These are phyloP conservation scores for Echinosophora koreensis DNA, from an alignment of 306 rosid genomes.

Conservation along the genomic window DNA sequence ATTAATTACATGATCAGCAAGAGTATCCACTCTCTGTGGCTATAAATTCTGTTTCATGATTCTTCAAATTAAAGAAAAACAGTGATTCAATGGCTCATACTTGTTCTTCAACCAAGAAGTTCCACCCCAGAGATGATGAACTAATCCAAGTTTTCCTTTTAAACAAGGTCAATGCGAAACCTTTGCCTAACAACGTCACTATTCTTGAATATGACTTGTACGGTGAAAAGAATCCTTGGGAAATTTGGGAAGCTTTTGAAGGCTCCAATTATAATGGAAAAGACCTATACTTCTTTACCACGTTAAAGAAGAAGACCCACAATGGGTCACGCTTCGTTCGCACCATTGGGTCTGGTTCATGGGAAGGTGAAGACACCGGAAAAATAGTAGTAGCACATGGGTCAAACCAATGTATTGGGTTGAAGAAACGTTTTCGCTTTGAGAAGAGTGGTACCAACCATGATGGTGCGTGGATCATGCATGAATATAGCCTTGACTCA, in stretches of 20 bases:
- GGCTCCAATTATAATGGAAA: not conserved
- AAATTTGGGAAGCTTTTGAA: conserved; percentile 39
- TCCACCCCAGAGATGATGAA: conserved; percentile 7
- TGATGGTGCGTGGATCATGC: conserved; percentile 39
- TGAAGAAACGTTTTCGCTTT: conserved; percentile 20
- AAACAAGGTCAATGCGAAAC: not conserved
- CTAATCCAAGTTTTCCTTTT: conserved; percentile 7
- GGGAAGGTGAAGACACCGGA: conserved; percentile 32
- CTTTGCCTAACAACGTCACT: not conserved
- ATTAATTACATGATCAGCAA: no score
- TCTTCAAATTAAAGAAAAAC: not conserved
- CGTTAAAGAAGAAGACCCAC: not conserved
- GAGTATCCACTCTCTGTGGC: no score
- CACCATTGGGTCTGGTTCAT: conserved; percentile 23
- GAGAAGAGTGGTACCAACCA: conserved; percentile 4
- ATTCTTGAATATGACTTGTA: conserved; percentile 33
- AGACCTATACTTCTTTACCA: conserved; percentile 37
- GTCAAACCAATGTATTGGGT: not conserved
- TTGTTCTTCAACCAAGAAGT: not conserved
- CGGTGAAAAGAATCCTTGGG: conserved; percentile 9
- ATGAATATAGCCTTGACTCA: not conserved
- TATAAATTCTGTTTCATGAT: no score
- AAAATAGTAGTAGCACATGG: not conserved
- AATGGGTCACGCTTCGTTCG: not conserved
- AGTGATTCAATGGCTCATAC: not conserved